These are phyloP conservation scores for Phytomonas sp. DNA, from an alignment of 208 protist genomes.

Conservation along the genomic window DNA sequence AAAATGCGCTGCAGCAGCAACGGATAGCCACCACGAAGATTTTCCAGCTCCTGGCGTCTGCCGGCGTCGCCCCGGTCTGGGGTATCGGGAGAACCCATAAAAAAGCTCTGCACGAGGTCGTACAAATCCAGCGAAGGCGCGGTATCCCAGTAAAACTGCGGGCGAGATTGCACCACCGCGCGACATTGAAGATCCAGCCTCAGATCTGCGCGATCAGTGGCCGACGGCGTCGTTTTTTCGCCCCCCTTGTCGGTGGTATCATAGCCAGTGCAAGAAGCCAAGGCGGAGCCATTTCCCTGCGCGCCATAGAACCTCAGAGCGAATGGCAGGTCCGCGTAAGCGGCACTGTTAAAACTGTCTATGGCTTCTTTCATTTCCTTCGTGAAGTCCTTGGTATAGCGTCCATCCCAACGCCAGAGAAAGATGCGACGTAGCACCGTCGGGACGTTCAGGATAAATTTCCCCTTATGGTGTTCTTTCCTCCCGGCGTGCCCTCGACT, in stretches of 20 bases:
- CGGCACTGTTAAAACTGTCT: slow-evolving; percentile 21
- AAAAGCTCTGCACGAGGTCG: slow-evolving; percentile 20
- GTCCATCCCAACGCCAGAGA: slow-evolving; percentile 31
- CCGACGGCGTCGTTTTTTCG: neutral
- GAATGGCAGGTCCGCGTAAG: slow-evolving; percentile 11
- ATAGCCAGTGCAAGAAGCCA: too few species aligned
- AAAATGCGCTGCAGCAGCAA: slow-evolving; percentile 22
- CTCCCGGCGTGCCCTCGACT: neutral
- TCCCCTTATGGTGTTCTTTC: neutral
- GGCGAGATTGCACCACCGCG: too few species aligned
- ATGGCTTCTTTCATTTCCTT: slow-evolving; percentile 16
- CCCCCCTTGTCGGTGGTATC: neutral
- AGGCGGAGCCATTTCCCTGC: neutral
- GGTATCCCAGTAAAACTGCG: neutral
- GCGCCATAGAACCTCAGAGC: neutral
- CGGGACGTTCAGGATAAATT: slow-evolving; percentile 24
- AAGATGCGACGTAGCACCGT: slow-evolving; percentile 35
- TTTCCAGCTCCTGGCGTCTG: slow-evolving; percentile 13
- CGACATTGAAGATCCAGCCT: too few species aligned
- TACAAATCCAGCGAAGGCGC: slow-evolving; percentile 27
- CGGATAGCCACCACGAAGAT: slow-evolving; percentile 11
- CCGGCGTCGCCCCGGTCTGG: slow-evolving; percentile 7
- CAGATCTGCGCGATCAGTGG: too few species aligned
- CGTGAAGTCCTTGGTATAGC: slow-evolving; percentile 11
- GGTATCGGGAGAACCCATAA: slow-evolving; percentile 8